Conservation (phyloP, 2,329 filamentous ascomycete genomes). For the Fusarium cyanostomum region DNA sequence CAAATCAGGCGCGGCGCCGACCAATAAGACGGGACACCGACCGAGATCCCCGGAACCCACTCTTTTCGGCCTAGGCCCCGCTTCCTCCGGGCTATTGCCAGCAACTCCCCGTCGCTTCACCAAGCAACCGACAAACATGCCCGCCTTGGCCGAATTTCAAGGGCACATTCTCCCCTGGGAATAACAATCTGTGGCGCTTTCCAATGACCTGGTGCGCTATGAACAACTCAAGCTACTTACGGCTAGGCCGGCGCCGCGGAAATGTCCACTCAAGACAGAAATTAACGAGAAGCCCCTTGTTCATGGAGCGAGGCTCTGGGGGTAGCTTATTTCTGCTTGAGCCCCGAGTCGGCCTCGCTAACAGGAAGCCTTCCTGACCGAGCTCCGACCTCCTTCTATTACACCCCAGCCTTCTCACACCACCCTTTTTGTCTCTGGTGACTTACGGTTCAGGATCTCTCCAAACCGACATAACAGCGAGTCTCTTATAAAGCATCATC, state of each 20-base stretch:
- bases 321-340: neutral
- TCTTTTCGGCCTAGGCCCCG: slow-evolving; percentile 6
- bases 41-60: slow-evolving; percentile 26
- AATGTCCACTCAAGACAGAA: neutral
- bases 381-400: slow-evolving; percentile 25
- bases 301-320: neutral
- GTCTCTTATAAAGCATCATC: slow-evolving; percentile 20
- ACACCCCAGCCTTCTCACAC: slow-evolving; percentile 4
- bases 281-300: neutral
- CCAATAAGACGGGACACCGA: slow-evolving; percentile 26
- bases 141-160: no score
- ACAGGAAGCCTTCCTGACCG: slow-evolving; percentile 30
- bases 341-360: slow-evolving; percentile 13
- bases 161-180: no score
- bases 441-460: slow-evolving; percentile 2
- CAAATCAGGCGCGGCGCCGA: neutral
- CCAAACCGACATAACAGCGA: neutral
- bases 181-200: neutral
- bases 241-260: neutral
- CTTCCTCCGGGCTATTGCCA: slow-evolving; percentile 16
- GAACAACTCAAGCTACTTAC: neutral
- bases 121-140: neutral
- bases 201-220: neutral
- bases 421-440: slow-evolving; percentile 18
- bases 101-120: slow-evolving; percentile 27